These are phyloP conservation scores for Daldinia eschscholtzii DNA, from an alignment of 2,329 filamentous ascomycete species.

Conservation along the genomic window DNA sequence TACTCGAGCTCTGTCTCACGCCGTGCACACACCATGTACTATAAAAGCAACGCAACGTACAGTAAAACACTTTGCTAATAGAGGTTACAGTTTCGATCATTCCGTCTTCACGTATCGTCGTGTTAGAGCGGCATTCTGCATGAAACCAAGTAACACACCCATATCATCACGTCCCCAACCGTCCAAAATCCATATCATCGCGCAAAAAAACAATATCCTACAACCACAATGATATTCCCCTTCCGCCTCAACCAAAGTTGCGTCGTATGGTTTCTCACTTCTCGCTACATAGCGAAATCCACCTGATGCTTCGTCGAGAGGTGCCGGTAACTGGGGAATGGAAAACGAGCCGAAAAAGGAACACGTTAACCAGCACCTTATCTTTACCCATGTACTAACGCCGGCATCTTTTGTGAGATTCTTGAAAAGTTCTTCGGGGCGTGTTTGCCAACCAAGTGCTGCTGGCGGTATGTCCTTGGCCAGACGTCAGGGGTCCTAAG, in stretches of 20 bases:
- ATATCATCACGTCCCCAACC: not conserved
- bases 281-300: not conserved
- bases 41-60: not conserved
- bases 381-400: not conserved
- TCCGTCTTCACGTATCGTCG: not conserved
- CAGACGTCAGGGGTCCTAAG: not conserved
- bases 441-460: too few species aligned
- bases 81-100: not conserved
- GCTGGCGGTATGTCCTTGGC: not conserved
- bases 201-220: conserved; percentile 4
- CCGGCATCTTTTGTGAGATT: too few species aligned
- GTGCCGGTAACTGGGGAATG: not conserved
- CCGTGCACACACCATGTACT: not conserved
- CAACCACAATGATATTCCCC: not conserved
- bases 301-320: not conserved
- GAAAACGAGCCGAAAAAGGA: not conserved
- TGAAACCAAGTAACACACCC: not conserved
- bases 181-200: not conserved
- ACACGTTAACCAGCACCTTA: not conserved
- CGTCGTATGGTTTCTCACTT: not conserved
- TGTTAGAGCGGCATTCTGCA: not conserved
- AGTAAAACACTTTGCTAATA: not conserved
- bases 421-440: not conserved
- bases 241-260: not conserved
- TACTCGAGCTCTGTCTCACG: not conserved